A percentile compares a stretch with the other conserved stretches of the same genome.
Conservation (phyloP, 495 filamentous ascomycete species). For the Aspergillus nanangensis region DNA sequence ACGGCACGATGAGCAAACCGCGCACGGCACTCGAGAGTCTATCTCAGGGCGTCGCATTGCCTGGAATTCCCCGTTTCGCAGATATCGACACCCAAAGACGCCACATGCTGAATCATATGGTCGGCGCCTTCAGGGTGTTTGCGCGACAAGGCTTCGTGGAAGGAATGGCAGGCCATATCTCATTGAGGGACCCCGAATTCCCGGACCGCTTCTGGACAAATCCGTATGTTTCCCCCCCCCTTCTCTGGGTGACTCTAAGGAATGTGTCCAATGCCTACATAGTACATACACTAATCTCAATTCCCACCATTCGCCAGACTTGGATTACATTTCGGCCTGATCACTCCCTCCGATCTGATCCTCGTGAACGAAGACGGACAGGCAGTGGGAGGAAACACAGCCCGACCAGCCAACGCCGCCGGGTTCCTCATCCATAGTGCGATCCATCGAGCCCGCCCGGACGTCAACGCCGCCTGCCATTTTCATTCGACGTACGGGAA, state of each 20-base stretch:
- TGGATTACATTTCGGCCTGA: conserved; percentile 40
- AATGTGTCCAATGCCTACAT: too few species aligned
- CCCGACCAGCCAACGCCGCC: conserved; percentile 42
- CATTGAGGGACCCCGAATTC: conserved; percentile 22
- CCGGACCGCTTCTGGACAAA: conserved; percentile 55
- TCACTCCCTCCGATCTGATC: conserved; percentile 28
- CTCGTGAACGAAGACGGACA: conserved; percentile 28
- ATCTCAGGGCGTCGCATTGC: too few species aligned
- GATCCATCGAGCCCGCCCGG: conserved; percentile 24
- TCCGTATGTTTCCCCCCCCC: too few species aligned
- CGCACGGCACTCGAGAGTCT: too few species aligned
- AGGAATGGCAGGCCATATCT: conserved; percentile 29
- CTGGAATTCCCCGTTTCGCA: too few species aligned
- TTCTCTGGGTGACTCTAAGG: too few species aligned
- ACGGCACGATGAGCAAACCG: too few species aligned
- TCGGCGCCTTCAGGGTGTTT: conserved; percentile 25
- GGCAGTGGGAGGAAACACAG: conserved; percentile 32
- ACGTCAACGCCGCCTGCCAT: conserved; percentile 31
- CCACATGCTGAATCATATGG: conserved; percentile 50
- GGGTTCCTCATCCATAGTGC: conserved; percentile 53
- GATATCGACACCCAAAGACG: too few species aligned
- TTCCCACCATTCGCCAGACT: too few species aligned
- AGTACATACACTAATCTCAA: too few species aligned
- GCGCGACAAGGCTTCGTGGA: conserved; percentile 22
- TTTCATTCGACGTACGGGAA: conserved; percentile 22